Percentiles rank a stretch among this genome's conserved stretches.
Evolutionary conservation across 2,329 filamentous ascomycete species (phyloP).

Genomic region (Fusarium papillatum): DNA sequence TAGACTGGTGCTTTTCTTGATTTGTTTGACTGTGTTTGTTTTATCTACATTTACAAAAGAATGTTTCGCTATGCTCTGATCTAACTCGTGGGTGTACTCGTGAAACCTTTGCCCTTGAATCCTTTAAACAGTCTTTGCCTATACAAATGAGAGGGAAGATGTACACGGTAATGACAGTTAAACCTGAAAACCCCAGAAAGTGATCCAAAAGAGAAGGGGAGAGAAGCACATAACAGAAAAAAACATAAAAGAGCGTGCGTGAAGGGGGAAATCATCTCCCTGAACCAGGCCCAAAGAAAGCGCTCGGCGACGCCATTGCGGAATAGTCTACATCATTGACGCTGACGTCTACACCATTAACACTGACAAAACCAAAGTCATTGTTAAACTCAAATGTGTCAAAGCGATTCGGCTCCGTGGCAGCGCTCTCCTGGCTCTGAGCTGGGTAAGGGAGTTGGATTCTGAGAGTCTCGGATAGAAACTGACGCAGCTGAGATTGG

Average conservation of each 20-base stretch:
- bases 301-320: neutral
- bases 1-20: slow-evolving; percentile 20
- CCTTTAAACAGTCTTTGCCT: neutral
- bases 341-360: slow-evolving; percentile 1
- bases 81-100: neutral
- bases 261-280: neutral
- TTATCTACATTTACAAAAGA: slow-evolving; percentile 4
- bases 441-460: slow-evolving; percentile 31
- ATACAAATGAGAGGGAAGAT: neutral
- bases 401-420: slow-evolving; percentile 3
- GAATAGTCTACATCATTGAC: neutral
- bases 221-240: neutral
- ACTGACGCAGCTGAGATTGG: slow-evolving; percentile 32
- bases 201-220: neutral
- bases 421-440: slow-evolving; percentile 1
- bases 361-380: slow-evolving; percentile 10
- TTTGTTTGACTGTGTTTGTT: slow-evolving; percentile 16
- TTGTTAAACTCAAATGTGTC: neutral
- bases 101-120: neutral
- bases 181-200: neutral
- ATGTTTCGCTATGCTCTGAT: neutral
- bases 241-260: neutral
- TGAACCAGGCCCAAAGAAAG: neutral
- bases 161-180: neutral
- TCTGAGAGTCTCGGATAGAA: slow-evolving; percentile 31